These are phyloP conservation scores for Waltiozyma sp. DNA, from an alignment of 1,139 yeast genomes.

Conservation along the genomic window DNA sequence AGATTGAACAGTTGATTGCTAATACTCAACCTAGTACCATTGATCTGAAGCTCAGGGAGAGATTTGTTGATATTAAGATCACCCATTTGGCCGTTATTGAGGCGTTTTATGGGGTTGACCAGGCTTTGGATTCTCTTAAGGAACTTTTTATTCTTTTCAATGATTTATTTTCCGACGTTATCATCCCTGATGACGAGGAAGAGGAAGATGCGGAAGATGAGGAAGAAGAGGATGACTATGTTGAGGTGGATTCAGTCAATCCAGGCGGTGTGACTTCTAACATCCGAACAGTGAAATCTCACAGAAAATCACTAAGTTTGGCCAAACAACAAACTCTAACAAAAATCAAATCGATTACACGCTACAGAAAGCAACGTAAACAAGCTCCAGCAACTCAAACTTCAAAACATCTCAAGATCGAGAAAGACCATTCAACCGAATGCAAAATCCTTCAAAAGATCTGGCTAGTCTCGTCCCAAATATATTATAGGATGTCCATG, in stretches of 20 bases:
- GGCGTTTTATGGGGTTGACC: slow-evolving; percentile 46
- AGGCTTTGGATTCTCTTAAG: slow-evolving; percentile 53
- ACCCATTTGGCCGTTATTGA: slow-evolving; percentile 69
- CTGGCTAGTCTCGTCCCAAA: slow-evolving; percentile 67
- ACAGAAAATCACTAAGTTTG: slow-evolving; percentile 8
- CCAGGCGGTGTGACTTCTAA: neutral
- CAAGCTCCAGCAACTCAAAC: neutral
- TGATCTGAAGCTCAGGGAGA: slow-evolving; percentile 31
- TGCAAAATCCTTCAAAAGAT: slow-evolving; percentile 37
- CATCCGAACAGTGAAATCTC: slow-evolving; percentile 1
- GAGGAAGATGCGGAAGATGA: neutral
- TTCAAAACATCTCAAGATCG: neutral
- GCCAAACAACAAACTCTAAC: slow-evolving; percentile 11
- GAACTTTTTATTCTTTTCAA: slow-evolving; percentile 56
- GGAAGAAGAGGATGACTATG: neutral
- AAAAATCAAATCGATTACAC: slow-evolving; percentile 12
- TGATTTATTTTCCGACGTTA: slow-evolving; percentile 34
- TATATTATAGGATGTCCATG: slow-evolving; percentile 49
- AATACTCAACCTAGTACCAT: slow-evolving; percentile 18
- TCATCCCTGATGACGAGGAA: slow-evolving; percentile 8
- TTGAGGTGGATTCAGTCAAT: neutral
- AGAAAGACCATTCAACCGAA: neutral
- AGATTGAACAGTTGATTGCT: slow-evolving; percentile 16
- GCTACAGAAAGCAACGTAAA: slow-evolving; percentile 6
- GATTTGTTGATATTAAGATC: slow-evolving; percentile 59